Conservation (phyloP, 2,329 filamentous ascomycete genomes). For the Botrytis byssoidea region DNA sequence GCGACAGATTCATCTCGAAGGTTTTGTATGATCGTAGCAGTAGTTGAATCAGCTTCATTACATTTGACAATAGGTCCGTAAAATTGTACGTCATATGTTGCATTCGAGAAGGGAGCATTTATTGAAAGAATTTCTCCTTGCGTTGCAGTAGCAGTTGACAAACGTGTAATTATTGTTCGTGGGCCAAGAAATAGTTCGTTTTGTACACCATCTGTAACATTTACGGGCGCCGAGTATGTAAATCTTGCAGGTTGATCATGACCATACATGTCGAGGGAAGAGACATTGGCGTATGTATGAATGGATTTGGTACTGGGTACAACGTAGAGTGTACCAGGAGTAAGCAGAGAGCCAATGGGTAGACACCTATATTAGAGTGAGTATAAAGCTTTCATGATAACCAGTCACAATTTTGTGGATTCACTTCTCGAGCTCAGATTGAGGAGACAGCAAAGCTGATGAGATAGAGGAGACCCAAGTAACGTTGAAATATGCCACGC, state of each 20-base stretch:
- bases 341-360: constrained; percentile 22
- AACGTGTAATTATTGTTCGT: constrained; percentile 25
- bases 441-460: not conserved
- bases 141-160: constrained; percentile 25
- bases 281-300: not conserved
- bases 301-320: constrained; percentile 13
- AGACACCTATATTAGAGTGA: not conserved
- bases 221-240: constrained; percentile 19
- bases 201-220: not conserved
- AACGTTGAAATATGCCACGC: not conserved
- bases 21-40: constrained; percentile 18
- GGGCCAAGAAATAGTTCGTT: constrained; percentile 24
- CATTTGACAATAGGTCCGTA: constrained; percentile 27
- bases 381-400: not conserved
- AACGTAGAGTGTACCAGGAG: constrained; percentile 27
- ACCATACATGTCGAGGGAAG: constrained; percentile 19
- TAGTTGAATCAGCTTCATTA: constrained; percentile 20
- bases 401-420: not conserved
- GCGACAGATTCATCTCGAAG: constrained; percentile 5
- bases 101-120: constrained; percentile 22
- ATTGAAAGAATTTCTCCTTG: constrained; percentile 25
- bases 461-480: not conserved
- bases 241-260: constrained; percentile 13
- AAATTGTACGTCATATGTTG: constrained; percentile 26
- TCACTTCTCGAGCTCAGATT: not conserved